Percentiles rank a stretch among this genome's conserved stretches.
Conservation (phyloP, 768 basidiomycete genomes). For the Amanita pallidorosea region DNA sequence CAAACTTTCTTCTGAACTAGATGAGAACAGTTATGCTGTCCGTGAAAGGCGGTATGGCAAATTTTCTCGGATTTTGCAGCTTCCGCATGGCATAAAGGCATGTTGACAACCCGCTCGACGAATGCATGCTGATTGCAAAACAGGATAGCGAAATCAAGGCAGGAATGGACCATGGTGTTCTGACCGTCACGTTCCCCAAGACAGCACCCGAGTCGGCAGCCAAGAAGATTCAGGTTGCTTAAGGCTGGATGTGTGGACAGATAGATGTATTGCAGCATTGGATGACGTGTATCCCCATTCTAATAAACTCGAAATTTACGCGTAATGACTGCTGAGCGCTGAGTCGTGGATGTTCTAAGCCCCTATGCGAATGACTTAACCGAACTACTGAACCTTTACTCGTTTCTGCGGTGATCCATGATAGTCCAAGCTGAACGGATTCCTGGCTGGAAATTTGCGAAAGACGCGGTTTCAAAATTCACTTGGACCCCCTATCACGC, state of each 20-base stretch:
- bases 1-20: conserved; percentile 22
- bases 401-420: too few relatives aligned
- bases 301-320: too few relatives aligned
- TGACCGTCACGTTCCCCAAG: conserved; percentile 45
- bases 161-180: conserved; percentile 36
- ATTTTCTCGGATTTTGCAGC: conserved; percentile 35
- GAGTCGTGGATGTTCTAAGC: too few relatives aligned
- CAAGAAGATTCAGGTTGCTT: conserved; percentile 17
- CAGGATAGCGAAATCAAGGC: conserved; percentile 28
- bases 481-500: too few relatives aligned
- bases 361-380: too few relatives aligned
- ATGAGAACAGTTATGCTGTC: conserved; percentile 30
- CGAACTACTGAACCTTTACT: too few relatives aligned
- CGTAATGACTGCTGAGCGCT: too few relatives aligned
- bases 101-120: conserved; percentile 6
- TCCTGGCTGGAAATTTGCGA: too few relatives aligned
- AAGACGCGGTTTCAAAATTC: too few relatives aligned
- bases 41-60: conserved; percentile 42
- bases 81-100: conserved; percentile 46
- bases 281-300: too few relatives aligned
- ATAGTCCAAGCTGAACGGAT: too few relatives aligned
- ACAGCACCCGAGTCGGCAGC: conserved; percentile 22
- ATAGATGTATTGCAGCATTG: too few relatives aligned
- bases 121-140: background rate
- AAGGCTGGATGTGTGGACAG: background rate